Conservation (phyloP, 352 stramenopile species). For the Globisporangium lucens region DNA sequence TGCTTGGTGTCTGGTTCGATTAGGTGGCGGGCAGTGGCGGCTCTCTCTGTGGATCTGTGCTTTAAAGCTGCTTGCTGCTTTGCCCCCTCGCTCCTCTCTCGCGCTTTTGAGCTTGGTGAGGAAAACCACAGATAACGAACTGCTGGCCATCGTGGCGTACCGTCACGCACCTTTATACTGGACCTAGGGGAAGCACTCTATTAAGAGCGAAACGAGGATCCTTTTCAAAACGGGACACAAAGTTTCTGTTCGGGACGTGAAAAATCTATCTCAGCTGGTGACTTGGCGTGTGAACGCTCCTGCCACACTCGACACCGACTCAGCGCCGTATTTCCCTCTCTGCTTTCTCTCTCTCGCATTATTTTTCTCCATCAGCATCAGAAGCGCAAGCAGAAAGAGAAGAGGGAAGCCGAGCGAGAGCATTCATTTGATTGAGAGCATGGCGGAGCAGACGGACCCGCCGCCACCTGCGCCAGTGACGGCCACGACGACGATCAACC, state of each 20-base stretch:
- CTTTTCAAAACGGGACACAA: neutral
- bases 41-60: neutral
- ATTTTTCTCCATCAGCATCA: constrained; percentile 3
- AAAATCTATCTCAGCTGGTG: neutral
- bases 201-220: neutral
- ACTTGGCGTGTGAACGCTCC: neutral
- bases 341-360: constrained; percentile 1
- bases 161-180: neutral
- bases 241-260: neutral
- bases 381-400: neutral
- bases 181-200: neutral
- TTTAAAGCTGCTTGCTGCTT: constrained; percentile 2
- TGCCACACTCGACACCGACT: neutral
- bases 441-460: constrained; percentile 16
- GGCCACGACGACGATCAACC: neutral
- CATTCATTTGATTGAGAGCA: neutral
- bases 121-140: neutral
- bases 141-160: neutral
- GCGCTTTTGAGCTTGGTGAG: neutral
- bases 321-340: neutral
- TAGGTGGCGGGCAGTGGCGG: neutral
- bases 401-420: constrained; percentile 3
- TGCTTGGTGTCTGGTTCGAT: neutral
- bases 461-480: neutral
- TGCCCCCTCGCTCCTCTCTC: neutral